Evolutionary conservation across 2,329 filamentous ascomycete species (phyloP), one percentile per base, ranked within the genome.

Genomic region (Scopulariopsis brevicaulis): DNA sequence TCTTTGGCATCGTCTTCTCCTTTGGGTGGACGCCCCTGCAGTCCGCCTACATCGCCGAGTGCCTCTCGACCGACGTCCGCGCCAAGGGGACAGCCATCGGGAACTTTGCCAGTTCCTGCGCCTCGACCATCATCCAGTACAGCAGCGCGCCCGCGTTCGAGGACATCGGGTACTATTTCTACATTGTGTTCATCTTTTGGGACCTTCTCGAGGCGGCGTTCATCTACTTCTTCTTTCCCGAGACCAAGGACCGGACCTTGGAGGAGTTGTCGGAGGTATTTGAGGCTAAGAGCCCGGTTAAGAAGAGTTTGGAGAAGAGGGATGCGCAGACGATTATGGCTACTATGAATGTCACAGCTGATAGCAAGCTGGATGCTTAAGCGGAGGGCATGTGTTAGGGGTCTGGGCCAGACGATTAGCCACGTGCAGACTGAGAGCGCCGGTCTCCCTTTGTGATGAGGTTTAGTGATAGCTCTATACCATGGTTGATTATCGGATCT

Each of bases 1-100:
- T 82, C 22, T 84, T 83, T 63, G 77, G 77, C 57, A 72, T 81
- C 64, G 81, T 79, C 63, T 84, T 83, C 68, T 79, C 80, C 61
- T 79, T 84, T 59, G 81, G 77, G 53, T 84, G 81, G 68, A 82
- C 78, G 0, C 43, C 43, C 3, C 32, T 53, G 0, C 74, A 78
- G 58, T 71, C 69, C 58, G 75, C 77, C 65, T 79, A 79, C 62
- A 77, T 77, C 20, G 75, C 74, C 4, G 76, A 79, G 60, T 74
- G 71, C 0, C 65, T 78, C 4, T 70, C 72, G 0, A 78, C 74
- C 1, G 64, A 71, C 4, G 77, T 73, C 1, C 70, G 76, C 4
- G 73, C 74, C 60, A 76, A 76, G 65, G 74, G 74, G 5, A 76
- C 73, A 0, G 73, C 72, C 1, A 59, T 76, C 3, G 73, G 73